A percentile compares a stretch with the other conserved stretches of the same genome.
Conservation (phyloP, 345 rosid genomes). For the Lepidium aucheri region DNA sequence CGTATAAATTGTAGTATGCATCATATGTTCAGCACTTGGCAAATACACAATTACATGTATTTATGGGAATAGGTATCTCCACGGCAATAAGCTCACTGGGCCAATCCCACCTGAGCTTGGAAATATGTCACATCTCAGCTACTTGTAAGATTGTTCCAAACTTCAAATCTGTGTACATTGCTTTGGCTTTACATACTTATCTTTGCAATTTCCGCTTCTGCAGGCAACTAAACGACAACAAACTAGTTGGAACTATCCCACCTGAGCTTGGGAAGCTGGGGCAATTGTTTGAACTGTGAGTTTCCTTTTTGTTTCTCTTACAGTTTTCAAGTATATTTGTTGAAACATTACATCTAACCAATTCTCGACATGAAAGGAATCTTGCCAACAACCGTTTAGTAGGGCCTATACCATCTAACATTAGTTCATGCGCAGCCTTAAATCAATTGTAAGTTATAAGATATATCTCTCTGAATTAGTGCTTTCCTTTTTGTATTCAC, state of each 20-base stretch:
- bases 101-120: slow-evolving; percentile 96
- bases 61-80: slow-evolving; percentile 58
- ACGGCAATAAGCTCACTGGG: slow-evolving; percentile 86
- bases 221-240: slow-evolving; percentile 81
- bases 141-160: slow-evolving; percentile 45
- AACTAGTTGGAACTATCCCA: slow-evolving; percentile 67
- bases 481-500: not conserved
- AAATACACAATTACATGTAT: not conserved
- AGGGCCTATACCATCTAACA: slow-evolving; percentile 78
- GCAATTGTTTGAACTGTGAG: slow-evolving; percentile 89
- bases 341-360: not conserved
- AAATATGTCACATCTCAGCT: slow-evolving; percentile 92
- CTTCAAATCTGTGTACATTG: not conserved
- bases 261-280: slow-evolving; percentile 91
- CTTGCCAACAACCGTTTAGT: slow-evolving; percentile 75
- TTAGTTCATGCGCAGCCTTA: slow-evolving; percentile 81
- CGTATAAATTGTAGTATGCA: not conserved
- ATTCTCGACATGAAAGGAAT: slow-evolving; percentile 41
- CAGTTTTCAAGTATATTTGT: not conserved
- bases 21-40: not conserved
- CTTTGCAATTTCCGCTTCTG: not conserved
- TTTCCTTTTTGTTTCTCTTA: not conserved
- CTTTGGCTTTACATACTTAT: not conserved
- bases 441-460: slow-evolving; percentile 65
- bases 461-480: not conserved